Evolutionary conservation across 192 early-diverging fungal species (phyloP).

Genomic region (Backusella morwellensis): DNA sequence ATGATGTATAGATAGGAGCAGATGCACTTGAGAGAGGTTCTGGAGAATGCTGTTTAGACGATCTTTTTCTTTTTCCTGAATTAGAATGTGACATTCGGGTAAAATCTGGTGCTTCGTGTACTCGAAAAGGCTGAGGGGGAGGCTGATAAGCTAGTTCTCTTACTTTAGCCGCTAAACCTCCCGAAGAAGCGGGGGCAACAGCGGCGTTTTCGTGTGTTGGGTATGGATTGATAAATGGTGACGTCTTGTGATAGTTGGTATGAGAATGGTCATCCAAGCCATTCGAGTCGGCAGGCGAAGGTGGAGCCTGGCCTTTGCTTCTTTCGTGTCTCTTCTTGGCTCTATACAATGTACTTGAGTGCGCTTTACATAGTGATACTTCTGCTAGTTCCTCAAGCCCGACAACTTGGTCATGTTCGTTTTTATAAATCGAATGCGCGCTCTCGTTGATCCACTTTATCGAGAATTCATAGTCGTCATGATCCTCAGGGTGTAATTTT

Average conservation of each 20-base stretch:
- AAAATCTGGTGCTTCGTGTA: slow-evolving; percentile 1
- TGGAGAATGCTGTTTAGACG: neutral
- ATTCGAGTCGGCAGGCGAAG: slow-evolving; percentile 25
- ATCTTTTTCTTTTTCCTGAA: slow-evolving; percentile 23
- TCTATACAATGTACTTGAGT: slow-evolving; percentile 35
- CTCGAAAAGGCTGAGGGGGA: neutral
- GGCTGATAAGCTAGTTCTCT: slow-evolving; percentile 6
- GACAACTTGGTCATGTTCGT: slow-evolving; percentile 20
- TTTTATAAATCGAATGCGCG: slow-evolving; percentile 32
- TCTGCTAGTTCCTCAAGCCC: slow-evolving; percentile 20
- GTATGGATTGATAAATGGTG: slow-evolving; percentile 1
- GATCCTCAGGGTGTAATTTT: slow-evolving; percentile 26
- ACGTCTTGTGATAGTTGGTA: neutral
- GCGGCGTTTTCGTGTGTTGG: neutral
- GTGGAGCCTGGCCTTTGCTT: slow-evolving; percentile 15
- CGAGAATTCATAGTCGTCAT: slow-evolving; percentile 35
- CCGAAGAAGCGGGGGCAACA: neutral
- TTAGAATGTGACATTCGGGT: slow-evolving; percentile 8
- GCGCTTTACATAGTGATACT: slow-evolving; percentile 41
- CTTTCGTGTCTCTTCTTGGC: slow-evolving; percentile 32
- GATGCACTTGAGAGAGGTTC: slow-evolving; percentile 15
- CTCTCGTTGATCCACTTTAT: slow-evolving; percentile 28
- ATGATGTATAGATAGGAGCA: slow-evolving; percentile 13
- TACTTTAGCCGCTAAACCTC: slow-evolving; percentile 22
- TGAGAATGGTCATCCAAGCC: neutral